A percentile compares a stretch with the other conserved stretches of the same genome.
phyloP scores from a whole-genome alignment of 1,284 basidiomycete genomes.

The Caloboletus firmus region DNA sequence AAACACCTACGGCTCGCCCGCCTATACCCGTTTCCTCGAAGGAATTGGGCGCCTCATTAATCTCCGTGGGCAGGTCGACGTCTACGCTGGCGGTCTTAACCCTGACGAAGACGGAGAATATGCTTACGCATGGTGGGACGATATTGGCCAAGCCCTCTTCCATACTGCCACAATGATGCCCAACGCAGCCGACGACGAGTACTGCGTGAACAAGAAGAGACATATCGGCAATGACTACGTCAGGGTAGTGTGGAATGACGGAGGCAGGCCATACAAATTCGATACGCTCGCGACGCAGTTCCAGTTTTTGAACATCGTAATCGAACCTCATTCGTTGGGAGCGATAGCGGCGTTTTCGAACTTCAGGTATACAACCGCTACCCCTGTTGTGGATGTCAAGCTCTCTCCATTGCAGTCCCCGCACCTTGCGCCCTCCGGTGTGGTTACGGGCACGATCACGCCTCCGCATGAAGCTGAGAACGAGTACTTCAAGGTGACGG shows the following conservation, averaged over 20 bases:
- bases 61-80: slow-evolving; percentile 87
- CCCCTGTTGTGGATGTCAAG: slow-evolving; percentile 14
- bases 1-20: slow-evolving; percentile 92
- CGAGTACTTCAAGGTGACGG: slow-evolving; percentile 89
- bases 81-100: slow-evolving; percentile 94
- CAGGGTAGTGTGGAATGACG: slow-evolving; percentile 97
- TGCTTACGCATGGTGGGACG: slow-evolving; percentile 99
- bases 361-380: slow-evolving; percentile 22
- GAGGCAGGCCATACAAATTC: slow-evolving; percentile 82
- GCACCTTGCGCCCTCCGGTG: slow-evolving; percentile 5
- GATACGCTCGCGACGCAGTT: slow-evolving; percentile 92
- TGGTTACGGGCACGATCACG: slow-evolving; percentile 5
- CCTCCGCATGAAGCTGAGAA: slow-evolving; percentile 60
- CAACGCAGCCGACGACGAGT: slow-evolving; percentile 62
- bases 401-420: slow-evolving; percentile 27
- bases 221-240: slow-evolving; percentile 96
- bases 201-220: slow-evolving; percentile 82
- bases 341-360: slow-evolving; percentile 80
- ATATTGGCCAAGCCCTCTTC: slow-evolving; percentile 93
- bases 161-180: slow-evolving; percentile 99
- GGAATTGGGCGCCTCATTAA: slow-evolving; percentile 88
- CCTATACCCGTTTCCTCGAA: slow-evolving; percentile 91
- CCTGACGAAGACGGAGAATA: slow-evolving; percentile 89
- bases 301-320: slow-evolving; percentile 97
- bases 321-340: slow-evolving; percentile 89